Evolutionary conservation across 805 yeast genomes (phyloP), one percentile per base, ranked within the genome.

Genomic region (Yamadazyma akitaensis): DNA sequence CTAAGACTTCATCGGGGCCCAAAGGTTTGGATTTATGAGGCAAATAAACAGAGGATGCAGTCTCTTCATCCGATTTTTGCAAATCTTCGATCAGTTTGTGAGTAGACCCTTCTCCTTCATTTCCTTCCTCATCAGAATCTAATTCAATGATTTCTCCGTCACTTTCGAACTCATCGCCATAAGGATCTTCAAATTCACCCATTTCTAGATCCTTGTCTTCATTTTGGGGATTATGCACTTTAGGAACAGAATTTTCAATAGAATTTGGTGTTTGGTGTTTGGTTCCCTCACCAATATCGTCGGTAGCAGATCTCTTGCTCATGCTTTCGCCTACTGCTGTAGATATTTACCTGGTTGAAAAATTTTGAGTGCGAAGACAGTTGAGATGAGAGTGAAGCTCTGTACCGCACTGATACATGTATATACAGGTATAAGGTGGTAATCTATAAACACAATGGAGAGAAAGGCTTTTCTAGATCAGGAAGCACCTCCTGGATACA

Each of bases 1-100:
- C 97, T 61, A 94, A 75, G 11, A 86, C 95, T 71, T 94, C 98
- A 69, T 89, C 96, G 2, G 96, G 95, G 1, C 97, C 97, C 55
- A 94, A 75, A 5, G 97, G 97, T 58, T 80, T 82, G 24, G 94
- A 84, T 67, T 82, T 78, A 62, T 90, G 96, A 17, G 99, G 98
- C 53, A 94, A 73, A 67, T 88, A 94, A 37, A 92, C 69, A 47
- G 67, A 69, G 12, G 64, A 58, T 24, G 60, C 60, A 14, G 57
- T 52, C 28, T 60, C 62, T 32, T 65, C 70, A 42, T 67, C 68
- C 43, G 69, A 73, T 42, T 61, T 57, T 46, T 70, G 66, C 42
- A 61, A 45, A 44, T 69, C 66, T 56, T 68, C 66, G 48, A 62
- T 68, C 62, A 53, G 70, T 62, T 52, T 64, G 59, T 52, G 44